phyloP scores from a whole-genome alignment of 2,329 filamentous ascomycete genomes.

The Pyrenochaeta sp. region DNA sequence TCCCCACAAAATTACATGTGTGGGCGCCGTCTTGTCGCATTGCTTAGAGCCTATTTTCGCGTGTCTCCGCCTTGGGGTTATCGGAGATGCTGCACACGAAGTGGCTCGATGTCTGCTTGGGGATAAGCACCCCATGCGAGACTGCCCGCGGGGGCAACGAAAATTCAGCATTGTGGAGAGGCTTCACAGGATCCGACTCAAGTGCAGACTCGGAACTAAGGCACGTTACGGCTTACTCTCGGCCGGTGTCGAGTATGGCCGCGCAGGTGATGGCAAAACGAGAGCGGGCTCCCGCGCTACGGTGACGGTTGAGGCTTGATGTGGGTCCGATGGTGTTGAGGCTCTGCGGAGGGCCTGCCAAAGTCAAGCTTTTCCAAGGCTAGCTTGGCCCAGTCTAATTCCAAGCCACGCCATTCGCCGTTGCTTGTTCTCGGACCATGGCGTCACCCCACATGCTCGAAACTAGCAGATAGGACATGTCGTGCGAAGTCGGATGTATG shows the following conservation, averaged over 20 bases:
- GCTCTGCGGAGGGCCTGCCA: background rate
- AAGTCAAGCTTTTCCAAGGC: slow-evolving; percentile 5
- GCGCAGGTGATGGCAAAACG: slow-evolving; percentile 21
- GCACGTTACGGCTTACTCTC: slow-evolving; percentile 7
- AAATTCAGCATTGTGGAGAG: slow-evolving; percentile 22
- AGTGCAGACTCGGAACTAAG: slow-evolving; percentile 8
- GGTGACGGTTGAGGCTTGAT: slow-evolving; percentile 11
- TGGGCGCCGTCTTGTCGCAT: slow-evolving; percentile 12
- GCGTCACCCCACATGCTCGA: background rate
- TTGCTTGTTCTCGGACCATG: background rate
- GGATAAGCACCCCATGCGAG: slow-evolving; percentile 6
- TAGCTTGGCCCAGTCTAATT: slow-evolving; percentile 16
- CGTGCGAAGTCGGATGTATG: background rate
- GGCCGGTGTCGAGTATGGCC: slow-evolving; percentile 18
- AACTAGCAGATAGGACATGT: background rate
- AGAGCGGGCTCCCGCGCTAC: slow-evolving; percentile 18
- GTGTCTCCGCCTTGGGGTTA: slow-evolving; percentile 18
- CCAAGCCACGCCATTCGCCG: slow-evolving; percentile 2
- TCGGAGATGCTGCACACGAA: slow-evolving; percentile 4
- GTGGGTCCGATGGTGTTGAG: slow-evolving; percentile 12
- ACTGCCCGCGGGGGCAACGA: slow-evolving; percentile 10
- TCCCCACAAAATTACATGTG: slow-evolving; percentile 31
- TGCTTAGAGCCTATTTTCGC: slow-evolving; percentile 7
- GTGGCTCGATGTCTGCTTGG: slow-evolving; percentile 3
- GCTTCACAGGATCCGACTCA: slow-evolving; percentile 9